These are phyloP conservation scores for Ailanthus altissimus DNA, from an alignment of 345 rosid species.

Conservation along the genomic window DNA sequence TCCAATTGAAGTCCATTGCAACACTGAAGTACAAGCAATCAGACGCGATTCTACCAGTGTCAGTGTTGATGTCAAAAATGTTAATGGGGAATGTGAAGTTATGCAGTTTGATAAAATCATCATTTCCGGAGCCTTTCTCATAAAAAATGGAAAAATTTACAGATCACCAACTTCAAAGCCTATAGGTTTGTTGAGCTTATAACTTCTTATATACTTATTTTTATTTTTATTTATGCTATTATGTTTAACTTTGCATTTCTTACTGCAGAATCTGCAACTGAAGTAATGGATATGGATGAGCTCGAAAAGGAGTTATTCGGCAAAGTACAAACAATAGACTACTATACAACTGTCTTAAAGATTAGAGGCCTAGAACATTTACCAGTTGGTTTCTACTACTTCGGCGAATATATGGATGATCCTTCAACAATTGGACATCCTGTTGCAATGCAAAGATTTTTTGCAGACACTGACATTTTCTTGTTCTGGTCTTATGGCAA, in stretches of 20 bases:
- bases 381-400: slow-evolving; percentile 64
- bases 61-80: slow-evolving; percentile 34
- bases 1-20: slow-evolving; percentile 41
- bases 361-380: slow-evolving; percentile 57
- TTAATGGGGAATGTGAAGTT: slow-evolving; percentile 35
- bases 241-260: slow-evolving; percentile 17
- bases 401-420: slow-evolving; percentile 66
- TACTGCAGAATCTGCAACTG: slow-evolving; percentile 43
- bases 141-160: slow-evolving; percentile 49
- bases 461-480: slow-evolving; percentile 57
- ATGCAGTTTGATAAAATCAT: slow-evolving; percentile 61
- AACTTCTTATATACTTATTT: neutral
- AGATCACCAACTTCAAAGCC: slow-evolving; percentile 39
- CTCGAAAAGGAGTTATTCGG: slow-evolving; percentile 55
- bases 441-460: slow-evolving; percentile 73
- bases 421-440: slow-evolving; percentile 66
- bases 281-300: slow-evolving; percentile 49
- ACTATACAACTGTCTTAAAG: slow-evolving; percentile 62
- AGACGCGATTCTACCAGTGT: slow-evolving; percentile 41
- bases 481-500: slow-evolving; percentile 75
- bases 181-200: slow-evolving; percentile 37
- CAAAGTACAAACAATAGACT: slow-evolving; percentile 64
- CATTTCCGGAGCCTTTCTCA: slow-evolving; percentile 57
- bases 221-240: neutral
- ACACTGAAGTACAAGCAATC: slow-evolving; percentile 52